phyloP scores from a whole-genome alignment of 2,329 filamentous ascomycete genomes.

The Beauveria varroae region DNA sequence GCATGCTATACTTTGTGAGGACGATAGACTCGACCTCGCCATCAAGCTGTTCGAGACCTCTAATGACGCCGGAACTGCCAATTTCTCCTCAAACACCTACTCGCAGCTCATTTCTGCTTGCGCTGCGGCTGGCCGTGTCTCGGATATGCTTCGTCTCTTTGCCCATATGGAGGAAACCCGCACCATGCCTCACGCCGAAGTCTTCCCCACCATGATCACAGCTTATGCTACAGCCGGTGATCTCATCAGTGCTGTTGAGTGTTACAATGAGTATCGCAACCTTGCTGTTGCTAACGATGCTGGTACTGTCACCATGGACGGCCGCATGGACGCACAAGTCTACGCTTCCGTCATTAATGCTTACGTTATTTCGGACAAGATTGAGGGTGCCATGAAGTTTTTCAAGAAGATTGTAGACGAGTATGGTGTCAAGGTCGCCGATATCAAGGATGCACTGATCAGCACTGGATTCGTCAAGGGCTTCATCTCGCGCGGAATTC shows the following conservation, averaged over 20 bases:
- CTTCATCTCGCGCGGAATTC: conserved; percentile 61
- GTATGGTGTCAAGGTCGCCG: conserved; percentile 49
- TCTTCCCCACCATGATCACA: conserved; percentile 92
- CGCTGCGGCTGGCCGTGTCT: conserved; percentile 69
- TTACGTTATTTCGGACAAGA: conserved; percentile 74
- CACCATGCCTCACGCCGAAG: conserved; percentile 66
- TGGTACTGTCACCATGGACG: conserved; percentile 58
- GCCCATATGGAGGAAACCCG: conserved; percentile 81
- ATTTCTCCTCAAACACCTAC: conserved; percentile 77
- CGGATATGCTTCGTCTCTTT: conserved; percentile 86
- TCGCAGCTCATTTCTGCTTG: conserved; percentile 80
- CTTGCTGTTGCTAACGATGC: conserved; percentile 79
- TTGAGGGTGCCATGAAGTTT: conserved; percentile 77
- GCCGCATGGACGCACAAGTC: conserved; percentile 72
- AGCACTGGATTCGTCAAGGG: conserved; percentile 71
- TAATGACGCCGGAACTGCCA: conserved; percentile 50
- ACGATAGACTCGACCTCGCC: conserved; percentile 78
- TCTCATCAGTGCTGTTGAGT: conserved; percentile 80
- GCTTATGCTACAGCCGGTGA: conserved; percentile 80
- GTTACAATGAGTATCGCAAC: conserved; percentile 89
- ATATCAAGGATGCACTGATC: conserved; percentile 66
- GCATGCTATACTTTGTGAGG: conserved; percentile 76
- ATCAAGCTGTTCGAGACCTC: conserved; percentile 80
- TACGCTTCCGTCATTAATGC: conserved; percentile 90
- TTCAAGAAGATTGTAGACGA: conserved; percentile 67